Percentiles rank a stretch among this genome's conserved stretches.
These are phyloP conservation scores for Simplicillium aogashimaense DNA, from an alignment of 2,329 filamentous ascomycete genomes.

Conservation along the genomic window DNA sequence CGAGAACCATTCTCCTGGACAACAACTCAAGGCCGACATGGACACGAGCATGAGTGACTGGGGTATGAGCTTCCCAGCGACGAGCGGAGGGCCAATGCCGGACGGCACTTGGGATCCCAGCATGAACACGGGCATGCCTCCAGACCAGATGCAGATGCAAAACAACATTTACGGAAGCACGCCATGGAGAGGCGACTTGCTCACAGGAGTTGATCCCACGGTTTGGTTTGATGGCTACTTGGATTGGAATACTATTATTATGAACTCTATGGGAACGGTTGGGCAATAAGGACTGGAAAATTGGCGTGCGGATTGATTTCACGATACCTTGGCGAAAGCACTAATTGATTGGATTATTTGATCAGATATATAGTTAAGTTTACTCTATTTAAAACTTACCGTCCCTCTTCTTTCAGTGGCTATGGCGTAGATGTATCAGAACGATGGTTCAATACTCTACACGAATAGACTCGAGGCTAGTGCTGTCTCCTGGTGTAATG, in stretches of 20 bases:
- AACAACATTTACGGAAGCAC: slow-evolving; percentile 15
- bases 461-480: too few relatives aligned
- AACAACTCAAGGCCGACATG: slow-evolving; percentile 9
- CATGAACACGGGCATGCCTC: slow-evolving; percentile 10
- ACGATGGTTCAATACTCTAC: too few relatives aligned
- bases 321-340: too few relatives aligned
- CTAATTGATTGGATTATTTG: too few relatives aligned
- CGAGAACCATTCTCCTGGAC: slow-evolving; percentile 10
- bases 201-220: slow-evolving; percentile 22
- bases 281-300: too few relatives aligned
- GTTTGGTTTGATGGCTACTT: slow-evolving; percentile 24
- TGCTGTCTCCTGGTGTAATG: too few relatives aligned
- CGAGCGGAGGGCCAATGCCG: slow-evolving; percentile 1
- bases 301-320: too few relatives aligned
- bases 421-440: too few relatives aligned
- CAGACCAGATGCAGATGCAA: slow-evolving; percentile 13
- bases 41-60: slow-evolving; percentile 11
- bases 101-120: slow-evolving; percentile 3
- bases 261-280: slow-evolving; percentile 18
- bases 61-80: background rate
- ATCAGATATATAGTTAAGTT: too few relatives aligned
- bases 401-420: too few relatives aligned
- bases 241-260: slow-evolving; percentile 21
- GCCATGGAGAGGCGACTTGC: slow-evolving; percentile 19
- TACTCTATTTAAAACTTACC: too few relatives aligned